Percentiles rank a stretch among this genome's conserved stretches.
These are phyloP conservation scores for Gautieria morchelliformis DNA, from an alignment of 768 basidiomycete genomes.

Conservation along the genomic window DNA sequence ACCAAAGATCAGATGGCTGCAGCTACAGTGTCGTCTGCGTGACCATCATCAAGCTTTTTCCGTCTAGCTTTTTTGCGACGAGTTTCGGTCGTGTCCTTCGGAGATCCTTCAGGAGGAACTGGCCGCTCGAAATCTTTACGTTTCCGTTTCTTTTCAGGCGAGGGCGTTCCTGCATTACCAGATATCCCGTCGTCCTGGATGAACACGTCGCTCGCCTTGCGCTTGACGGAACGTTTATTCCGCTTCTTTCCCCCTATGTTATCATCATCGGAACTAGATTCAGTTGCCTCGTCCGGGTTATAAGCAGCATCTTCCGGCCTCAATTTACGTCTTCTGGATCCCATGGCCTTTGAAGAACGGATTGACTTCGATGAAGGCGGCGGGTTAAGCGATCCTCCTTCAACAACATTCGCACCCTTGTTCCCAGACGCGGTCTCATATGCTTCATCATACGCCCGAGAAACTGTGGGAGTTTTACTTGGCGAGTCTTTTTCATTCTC, in stretches of 20 bases:
- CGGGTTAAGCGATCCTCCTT: not conserved
- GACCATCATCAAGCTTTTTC: not conserved
- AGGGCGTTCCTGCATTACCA: not conserved
- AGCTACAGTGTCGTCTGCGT: not conserved
- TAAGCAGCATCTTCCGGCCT: constrained; percentile 27
- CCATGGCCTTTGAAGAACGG: not conserved
- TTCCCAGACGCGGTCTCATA: constrained; percentile 2
- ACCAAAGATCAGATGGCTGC: not conserved
- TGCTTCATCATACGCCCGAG: constrained; percentile 13
- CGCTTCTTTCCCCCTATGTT: not conserved
- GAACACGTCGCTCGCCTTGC: not conserved
- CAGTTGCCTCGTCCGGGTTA: constrained; percentile 23
- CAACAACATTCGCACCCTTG: not conserved
- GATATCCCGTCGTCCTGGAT: not conserved
- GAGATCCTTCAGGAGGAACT: not conserved
- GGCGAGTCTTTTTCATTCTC: not conserved
- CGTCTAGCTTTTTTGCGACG: not conserved
- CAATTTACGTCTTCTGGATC: constrained; percentile 22
- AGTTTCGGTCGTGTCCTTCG: not conserved
- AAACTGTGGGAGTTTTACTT: not conserved
- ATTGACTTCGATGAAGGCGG: not conserved
- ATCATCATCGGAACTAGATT: constrained; percentile 1
- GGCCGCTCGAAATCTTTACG: not conserved
- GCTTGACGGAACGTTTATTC: not conserved
- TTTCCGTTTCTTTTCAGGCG: not conserved